Evolutionary conservation across 805 yeast species (phyloP).

Genomic region (Schizosaccharomyces octosporus): DNA sequence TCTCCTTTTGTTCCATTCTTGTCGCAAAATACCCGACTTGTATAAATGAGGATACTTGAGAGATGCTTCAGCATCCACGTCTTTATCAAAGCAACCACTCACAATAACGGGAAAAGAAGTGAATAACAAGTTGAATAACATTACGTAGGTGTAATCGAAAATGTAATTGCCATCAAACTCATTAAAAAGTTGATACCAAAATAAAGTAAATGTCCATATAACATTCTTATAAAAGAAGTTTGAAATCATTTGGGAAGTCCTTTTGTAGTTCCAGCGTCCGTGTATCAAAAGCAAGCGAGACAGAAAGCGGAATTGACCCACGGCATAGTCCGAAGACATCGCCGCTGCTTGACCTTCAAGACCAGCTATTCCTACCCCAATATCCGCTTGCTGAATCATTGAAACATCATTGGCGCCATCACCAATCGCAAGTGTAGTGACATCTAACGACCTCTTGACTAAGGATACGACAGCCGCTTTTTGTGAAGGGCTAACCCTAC

Average conservation of each 20-base stretch:
- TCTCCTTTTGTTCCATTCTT: conserved; percentile 34
- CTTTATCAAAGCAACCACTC: conserved; percentile 52
- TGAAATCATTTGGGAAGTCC: conserved; percentile 56
- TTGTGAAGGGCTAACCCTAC: conserved; percentile 66
- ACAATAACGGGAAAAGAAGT: conserved; percentile 58
- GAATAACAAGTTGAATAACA: conserved; percentile 58
- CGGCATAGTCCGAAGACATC: conserved; percentile 63
- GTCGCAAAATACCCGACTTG: conserved; percentile 37
- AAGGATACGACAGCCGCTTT: conserved; percentile 53
- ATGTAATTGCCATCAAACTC: conserved; percentile 54
- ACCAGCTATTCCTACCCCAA: conserved; percentile 72
- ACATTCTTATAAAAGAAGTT: conserved; percentile 58
- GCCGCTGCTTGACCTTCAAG: conserved; percentile 74
- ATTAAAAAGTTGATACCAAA: conserved; percentile 51
- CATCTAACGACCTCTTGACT: conserved; percentile 39
- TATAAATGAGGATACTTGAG: conserved; percentile 48
- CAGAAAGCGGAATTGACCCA: conserved; percentile 53
- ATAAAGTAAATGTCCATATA: conserved; percentile 44
- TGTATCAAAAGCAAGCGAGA: conserved; percentile 44
- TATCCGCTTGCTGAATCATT: conserved; percentile 67
- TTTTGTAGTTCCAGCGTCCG: conserved; percentile 62
- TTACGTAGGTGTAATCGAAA: conserved; percentile 53
- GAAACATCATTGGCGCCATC: conserved; percentile 78
- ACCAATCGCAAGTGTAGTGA: conserved; percentile 61
- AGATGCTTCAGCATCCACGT: conserved; percentile 40